phyloP scores from a whole-genome alignment of 768 basidiomycete species.

The Royoungia palumana region DNA sequence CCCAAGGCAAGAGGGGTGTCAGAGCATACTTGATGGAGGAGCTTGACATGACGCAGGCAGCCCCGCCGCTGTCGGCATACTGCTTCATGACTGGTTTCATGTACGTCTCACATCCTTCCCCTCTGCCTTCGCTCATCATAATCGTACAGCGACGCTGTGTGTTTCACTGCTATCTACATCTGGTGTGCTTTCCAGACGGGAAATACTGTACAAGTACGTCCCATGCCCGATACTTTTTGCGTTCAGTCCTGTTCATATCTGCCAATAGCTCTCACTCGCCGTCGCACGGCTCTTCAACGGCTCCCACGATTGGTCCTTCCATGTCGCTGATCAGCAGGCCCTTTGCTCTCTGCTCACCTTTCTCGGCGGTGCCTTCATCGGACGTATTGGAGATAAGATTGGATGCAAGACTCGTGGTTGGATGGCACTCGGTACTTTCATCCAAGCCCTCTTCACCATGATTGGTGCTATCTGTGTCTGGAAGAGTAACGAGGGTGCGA shows the following conservation, averaged over 20 bases:
- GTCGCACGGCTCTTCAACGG: slow-evolving; percentile 74
- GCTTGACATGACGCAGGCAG: slow-evolving; percentile 31
- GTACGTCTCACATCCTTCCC: slow-evolving; percentile 37
- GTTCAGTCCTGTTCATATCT: too few species aligned
- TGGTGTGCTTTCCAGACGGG: slow-evolving; percentile 89
- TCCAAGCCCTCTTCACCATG: slow-evolving; percentile 78
- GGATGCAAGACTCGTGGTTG: slow-evolving; percentile 72
- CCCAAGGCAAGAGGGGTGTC: slow-evolving; percentile 6
- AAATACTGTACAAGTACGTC: slow-evolving; percentile 60
- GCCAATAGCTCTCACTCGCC: slow-evolving; percentile 67
- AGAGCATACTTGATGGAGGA: slow-evolving; percentile 19
- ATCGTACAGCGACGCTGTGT: slow-evolving; percentile 57
- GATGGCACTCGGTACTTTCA: slow-evolving; percentile 66
- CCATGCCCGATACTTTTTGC: too few species aligned
- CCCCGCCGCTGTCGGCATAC: slow-evolving; percentile 56
- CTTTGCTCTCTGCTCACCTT: slow-evolving; percentile 77
- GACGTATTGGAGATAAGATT: slow-evolving; percentile 77
- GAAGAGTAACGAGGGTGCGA: slow-evolving; percentile 57
- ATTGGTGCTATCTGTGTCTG: slow-evolving; percentile 66
- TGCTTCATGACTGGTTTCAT: slow-evolving; percentile 82
- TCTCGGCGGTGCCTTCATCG: slow-evolving; percentile 71
- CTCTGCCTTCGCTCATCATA: not conserved
- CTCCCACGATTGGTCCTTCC: slow-evolving; percentile 58
- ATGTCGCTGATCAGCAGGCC: slow-evolving; percentile 80
- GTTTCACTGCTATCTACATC: slow-evolving; percentile 75